Evolutionary conservation across 192 early-diverging fungal genomes (phyloP).

Genomic region (Linnemannia zychae): DNA sequence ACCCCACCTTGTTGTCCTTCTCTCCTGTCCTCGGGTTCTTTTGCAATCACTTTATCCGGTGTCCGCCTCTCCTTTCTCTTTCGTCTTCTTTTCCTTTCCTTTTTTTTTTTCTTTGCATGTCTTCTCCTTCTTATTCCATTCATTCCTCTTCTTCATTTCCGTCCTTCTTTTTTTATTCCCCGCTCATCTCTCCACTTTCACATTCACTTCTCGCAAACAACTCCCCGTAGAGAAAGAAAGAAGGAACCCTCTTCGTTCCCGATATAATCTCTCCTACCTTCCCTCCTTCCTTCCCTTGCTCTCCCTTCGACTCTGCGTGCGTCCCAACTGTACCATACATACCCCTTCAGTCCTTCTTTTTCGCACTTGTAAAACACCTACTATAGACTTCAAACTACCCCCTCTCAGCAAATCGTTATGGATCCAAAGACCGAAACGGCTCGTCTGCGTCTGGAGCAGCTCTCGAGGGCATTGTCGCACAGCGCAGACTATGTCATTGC

Average conservation of each 20-base stretch:
- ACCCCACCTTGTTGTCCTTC: background rate
- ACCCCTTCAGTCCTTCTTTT: background rate
- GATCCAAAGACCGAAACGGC: conserved; percentile 45
- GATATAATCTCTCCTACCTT: background rate
- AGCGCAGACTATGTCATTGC: conserved; percentile 54
- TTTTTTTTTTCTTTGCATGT: background rate
- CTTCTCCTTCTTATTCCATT: background rate
- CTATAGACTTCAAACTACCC: background rate
- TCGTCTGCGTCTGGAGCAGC: conserved; percentile 48
- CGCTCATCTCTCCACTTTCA: conserved; percentile 4
- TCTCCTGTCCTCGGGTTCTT: background rate
- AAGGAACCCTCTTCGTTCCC: background rate
- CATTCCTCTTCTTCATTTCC: background rate
- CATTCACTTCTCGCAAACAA: too few species aligned
- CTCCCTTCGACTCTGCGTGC: too few species aligned
- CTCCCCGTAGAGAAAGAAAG: background rate
- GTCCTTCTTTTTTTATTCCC: conserved; percentile 2
- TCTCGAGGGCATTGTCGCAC: conserved; percentile 49
- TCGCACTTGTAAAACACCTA: background rate
- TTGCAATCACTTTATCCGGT: background rate
- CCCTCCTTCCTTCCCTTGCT: background rate
- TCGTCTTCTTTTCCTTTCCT: background rate
- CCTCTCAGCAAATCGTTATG: conserved; percentile 1
- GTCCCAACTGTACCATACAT: background rate
- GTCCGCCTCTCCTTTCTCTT: background rate